These are phyloP conservation scores for Phytophthora multivora DNA, from an alignment of 352 stramenopile species.

Conservation along the genomic window DNA sequence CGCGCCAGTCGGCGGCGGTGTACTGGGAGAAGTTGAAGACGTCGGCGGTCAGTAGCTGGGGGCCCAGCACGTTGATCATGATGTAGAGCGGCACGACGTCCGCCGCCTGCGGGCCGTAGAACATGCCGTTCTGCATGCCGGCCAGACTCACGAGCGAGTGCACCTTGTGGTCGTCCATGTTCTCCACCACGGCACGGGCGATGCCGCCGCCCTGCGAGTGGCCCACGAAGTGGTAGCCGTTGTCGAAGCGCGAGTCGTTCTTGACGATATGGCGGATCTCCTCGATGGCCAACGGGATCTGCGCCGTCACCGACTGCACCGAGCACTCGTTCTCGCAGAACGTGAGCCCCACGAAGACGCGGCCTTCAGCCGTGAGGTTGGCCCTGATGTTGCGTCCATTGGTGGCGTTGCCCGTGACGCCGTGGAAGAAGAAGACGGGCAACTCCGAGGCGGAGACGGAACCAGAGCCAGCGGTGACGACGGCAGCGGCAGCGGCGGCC, in stretches of 20 bases:
- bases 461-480: neutral
- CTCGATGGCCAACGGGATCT: constrained; percentile 50
- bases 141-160: constrained; percentile 52
- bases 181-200: constrained; percentile 50
- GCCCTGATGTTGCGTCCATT: constrained; percentile 35
- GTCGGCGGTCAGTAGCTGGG: constrained; percentile 26
- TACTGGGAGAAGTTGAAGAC: constrained; percentile 44
- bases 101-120: constrained; percentile 47
- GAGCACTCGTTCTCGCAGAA: constrained; percentile 52
- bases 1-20: constrained; percentile 20
- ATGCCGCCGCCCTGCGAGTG: constrained; percentile 53
- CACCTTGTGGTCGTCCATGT: constrained; percentile 62
- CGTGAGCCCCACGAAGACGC: constrained; percentile 41
- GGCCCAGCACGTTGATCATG: constrained; percentile 39
- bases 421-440: constrained; percentile 62
- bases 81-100: constrained; percentile 38
- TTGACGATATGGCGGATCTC: constrained; percentile 43
- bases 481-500: neutral
- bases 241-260: constrained; percentile 39
- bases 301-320: constrained; percentile 30
- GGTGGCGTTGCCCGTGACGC: constrained; percentile 35
- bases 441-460: constrained; percentile 22
- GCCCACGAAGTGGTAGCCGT: constrained; percentile 54
- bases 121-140: constrained; percentile 53
- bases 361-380: constrained; percentile 37